Evolutionary conservation across 352 stramenopile genomes (phyloP).

Genomic region (Phytophthora crassamura): DNA sequence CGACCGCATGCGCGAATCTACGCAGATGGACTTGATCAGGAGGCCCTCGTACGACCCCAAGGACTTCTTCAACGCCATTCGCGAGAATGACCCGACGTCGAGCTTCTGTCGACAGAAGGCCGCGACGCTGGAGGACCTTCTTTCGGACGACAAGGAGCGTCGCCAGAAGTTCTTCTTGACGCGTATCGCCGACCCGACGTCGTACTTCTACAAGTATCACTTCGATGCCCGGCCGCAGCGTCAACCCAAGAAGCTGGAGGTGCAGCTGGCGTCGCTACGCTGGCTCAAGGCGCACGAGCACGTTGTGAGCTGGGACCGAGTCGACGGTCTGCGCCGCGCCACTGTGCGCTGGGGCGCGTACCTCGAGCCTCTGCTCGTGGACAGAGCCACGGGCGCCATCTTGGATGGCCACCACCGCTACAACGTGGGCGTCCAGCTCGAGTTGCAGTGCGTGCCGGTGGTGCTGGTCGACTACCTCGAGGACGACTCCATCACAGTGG

Average conservation of each 20-base stretch:
- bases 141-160: slow-evolving; percentile 63
- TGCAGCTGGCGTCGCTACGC: slow-evolving; percentile 63
- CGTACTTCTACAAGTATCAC: slow-evolving; percentile 92
- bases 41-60: slow-evolving; percentile 64
- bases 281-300: slow-evolving; percentile 89
- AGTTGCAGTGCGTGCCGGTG: slow-evolving; percentile 70
- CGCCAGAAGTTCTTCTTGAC: slow-evolving; percentile 87
- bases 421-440: slow-evolving; percentile 77
- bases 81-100: slow-evolving; percentile 82
- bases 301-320: slow-evolving; percentile 85
- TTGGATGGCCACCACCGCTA: slow-evolving; percentile 88
- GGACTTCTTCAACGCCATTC: slow-evolving; percentile 84
- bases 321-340: slow-evolving; percentile 79
- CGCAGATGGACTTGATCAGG: slow-evolving; percentile 78
- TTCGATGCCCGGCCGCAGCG: slow-evolving; percentile 76
- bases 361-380: slow-evolving; percentile 84
- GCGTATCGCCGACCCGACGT: slow-evolving; percentile 86
- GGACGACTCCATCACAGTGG: slow-evolving; percentile 84
- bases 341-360: slow-evolving; percentile 85
- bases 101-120: slow-evolving; percentile 80
- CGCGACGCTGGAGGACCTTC: slow-evolving; percentile 81
- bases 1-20: slow-evolving; percentile 48
- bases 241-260: slow-evolving; percentile 63
- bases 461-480: slow-evolving; percentile 88
- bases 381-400: slow-evolving; percentile 75